Conservation (phyloP, 2,329 filamentous ascomycete species). For the Ceratocystis colombiana region DNA sequence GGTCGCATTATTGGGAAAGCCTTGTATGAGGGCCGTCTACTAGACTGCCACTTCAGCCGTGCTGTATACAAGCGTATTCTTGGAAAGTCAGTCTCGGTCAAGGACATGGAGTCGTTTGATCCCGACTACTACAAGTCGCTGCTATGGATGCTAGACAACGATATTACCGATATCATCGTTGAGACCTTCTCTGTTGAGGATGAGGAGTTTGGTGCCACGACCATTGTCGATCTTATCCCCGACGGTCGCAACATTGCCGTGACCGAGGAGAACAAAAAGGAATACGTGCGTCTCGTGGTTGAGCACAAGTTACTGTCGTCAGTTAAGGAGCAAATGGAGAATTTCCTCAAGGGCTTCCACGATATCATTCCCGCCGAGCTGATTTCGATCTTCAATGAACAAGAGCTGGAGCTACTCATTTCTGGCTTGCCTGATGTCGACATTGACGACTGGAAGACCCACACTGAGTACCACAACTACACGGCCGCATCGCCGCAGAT, state of each 20-base stretch:
- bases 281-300: conserved; percentile 88
- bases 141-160: conserved; percentile 96
- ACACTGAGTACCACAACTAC: conserved; percentile 98
- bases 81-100: conserved; percentile 88
- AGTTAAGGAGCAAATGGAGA: conserved; percentile 85
- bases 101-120: conserved; percentile 98
- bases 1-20: conserved; percentile 97
- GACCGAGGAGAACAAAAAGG: conserved; percentile 96
- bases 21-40: conserved; percentile 85
- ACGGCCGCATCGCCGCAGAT: conserved; percentile 88
- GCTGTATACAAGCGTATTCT: conserved; percentile 98
- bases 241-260: conserved; percentile 87
- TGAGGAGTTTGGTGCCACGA: conserved; percentile 83
- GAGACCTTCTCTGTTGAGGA: conserved; percentile 93
- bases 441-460: conserved; percentile 97
- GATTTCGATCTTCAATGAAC: conserved; percentile 96
- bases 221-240: conserved; percentile 74
- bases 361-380: conserved; percentile 93
- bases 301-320: conserved; percentile 88
- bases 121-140: conserved; percentile 98
- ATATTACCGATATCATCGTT: conserved; percentile 94
- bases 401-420: conserved; percentile 91
- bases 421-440: conserved; percentile 96
- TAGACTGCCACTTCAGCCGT: conserved; percentile 97
- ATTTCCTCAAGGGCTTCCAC: conserved; percentile 92